These are phyloP conservation scores for Mycena alexandri DNA, from an alignment of 768 basidiomycete species.

Conservation along the genomic window DNA sequence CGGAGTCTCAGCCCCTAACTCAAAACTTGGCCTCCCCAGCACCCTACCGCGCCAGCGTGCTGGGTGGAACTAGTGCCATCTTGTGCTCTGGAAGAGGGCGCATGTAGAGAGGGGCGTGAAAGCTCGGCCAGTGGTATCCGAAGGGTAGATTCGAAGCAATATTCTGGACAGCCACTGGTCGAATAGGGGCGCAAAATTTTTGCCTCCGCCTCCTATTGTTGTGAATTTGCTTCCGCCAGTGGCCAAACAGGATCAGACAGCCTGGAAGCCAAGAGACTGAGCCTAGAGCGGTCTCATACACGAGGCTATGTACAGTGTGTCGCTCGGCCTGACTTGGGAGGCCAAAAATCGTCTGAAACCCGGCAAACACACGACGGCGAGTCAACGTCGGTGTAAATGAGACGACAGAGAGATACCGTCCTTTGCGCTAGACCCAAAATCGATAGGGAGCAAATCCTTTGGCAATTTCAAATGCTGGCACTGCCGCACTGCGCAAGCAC, in stretches of 20 bases:
- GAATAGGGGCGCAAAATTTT: conserved; percentile 13
- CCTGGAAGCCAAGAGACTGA: too few species aligned
- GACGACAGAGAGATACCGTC: too few species aligned
- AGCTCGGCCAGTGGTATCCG: too few species aligned
- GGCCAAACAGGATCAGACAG: not conserved
- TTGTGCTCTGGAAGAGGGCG: not conserved
- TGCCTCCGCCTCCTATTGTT: conserved; percentile 19
- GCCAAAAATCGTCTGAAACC: too few species aligned
- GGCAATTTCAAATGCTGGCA: too few species aligned
- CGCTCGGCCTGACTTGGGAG: too few species aligned
- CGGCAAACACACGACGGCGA: too few species aligned
- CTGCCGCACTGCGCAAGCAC: too few species aligned
- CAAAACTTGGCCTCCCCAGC: not conserved
- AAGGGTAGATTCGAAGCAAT: not conserved
- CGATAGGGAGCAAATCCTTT: too few species aligned
- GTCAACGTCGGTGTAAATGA: too few species aligned
- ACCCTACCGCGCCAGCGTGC: not conserved
- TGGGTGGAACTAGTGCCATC: not conserved
- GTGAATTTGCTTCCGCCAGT: conserved; percentile 9
- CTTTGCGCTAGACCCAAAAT: too few species aligned
- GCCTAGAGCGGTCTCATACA: not conserved
- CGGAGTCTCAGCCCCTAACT: not conserved
- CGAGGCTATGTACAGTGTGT: too few species aligned
- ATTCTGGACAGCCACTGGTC: not conserved
- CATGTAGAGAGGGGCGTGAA: conserved; percentile 6